Evolutionary conservation across 371 early-diverging fungal genomes (phyloP), one percentile per base, ranked within the genome.

Genomic region (Apophysomyces elegans): DNA sequence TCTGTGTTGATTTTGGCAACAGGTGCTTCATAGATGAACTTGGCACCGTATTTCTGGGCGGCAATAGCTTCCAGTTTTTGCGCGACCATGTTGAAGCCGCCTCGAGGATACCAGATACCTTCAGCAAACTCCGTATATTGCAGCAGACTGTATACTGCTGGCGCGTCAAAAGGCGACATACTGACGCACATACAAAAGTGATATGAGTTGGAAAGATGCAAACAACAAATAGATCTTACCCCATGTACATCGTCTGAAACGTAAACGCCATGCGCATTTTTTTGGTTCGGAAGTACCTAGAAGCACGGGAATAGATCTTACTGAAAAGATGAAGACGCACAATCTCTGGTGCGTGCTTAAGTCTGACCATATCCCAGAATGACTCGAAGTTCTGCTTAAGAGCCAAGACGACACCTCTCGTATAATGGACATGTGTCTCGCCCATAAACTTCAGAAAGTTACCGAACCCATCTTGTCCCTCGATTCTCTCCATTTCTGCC

Each of bases 161-260:
- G 88, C 13, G 88, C 87, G 63, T 89, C 88, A 69, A 77, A 89
- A 41, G 89, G 89, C 11, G 83, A 83, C 88, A 87, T 87, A 13
- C 89, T 88, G 77, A 3, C 62, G 14, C 14, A 62, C 56, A 32
- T 44, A 56, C 43, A 26, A 26, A 26, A 26, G 32, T 26, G 32
- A 26, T 35, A 41, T 32, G 35, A 50, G 21, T 50, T 41, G 16
- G 12, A 50, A 18, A 5, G 54, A 50, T 21, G 21, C 4, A n/a
- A 50, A 50, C 9, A 16, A 21, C 21, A 50, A 21, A 18, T 50
- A 50, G 16, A 16, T 59, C 71, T 71, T 76, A 83, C 84, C 84
- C 81, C 84, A 83, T 83, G 58, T 83, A 83, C 84, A 81, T 81
- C 39, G 81, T 81, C 65, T 89, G 88, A 66, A 89, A 89, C 7